Evolutionary conservation across 345 rosid species (phyloP).

Genomic region (Toxicodendron radicans): DNA sequence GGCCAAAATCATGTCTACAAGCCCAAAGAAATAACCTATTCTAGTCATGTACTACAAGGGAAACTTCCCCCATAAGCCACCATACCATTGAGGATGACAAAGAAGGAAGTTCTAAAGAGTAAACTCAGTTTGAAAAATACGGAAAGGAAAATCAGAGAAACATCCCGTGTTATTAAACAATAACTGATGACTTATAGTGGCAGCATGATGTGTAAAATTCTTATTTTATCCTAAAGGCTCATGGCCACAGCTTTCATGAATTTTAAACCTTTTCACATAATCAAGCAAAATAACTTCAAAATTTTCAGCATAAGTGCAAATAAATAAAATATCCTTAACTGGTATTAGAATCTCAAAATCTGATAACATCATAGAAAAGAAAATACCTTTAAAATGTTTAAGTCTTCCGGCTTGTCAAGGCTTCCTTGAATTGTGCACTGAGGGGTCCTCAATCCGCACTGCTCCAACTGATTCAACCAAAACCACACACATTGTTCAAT

Average conservation of each 20-base stretch:
- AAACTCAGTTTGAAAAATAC: not conserved
- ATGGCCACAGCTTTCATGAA: not conserved
- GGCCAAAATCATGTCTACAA: not conserved
- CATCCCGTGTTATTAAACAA: not conserved
- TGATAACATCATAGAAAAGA: not conserved
- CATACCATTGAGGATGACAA: not conserved
- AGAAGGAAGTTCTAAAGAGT: not conserved
- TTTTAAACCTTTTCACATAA: not conserved
- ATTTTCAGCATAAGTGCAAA: not conserved
- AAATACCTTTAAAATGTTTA: constrained; percentile 46
- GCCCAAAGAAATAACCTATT: not conserved
- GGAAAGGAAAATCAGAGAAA: not conserved
- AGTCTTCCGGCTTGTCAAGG: constrained; percentile 63
- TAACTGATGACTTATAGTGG: not conserved
- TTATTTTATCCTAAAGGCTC: not conserved
- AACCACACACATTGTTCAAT: not conserved
- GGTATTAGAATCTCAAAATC: not conserved
- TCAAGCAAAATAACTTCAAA: too few relatives aligned
- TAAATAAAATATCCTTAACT: not conserved
- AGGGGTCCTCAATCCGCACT: constrained; percentile 79
- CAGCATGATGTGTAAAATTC: not conserved
- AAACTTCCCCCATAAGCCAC: not conserved
- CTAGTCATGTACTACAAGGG: not conserved
- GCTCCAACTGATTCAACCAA: constrained; percentile 58
- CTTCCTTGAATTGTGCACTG: constrained; percentile 90